These are phyloP conservation scores for Cochlearia excelsa DNA, from an alignment of 345 rosid genomes.

Conservation along the genomic window DNA sequence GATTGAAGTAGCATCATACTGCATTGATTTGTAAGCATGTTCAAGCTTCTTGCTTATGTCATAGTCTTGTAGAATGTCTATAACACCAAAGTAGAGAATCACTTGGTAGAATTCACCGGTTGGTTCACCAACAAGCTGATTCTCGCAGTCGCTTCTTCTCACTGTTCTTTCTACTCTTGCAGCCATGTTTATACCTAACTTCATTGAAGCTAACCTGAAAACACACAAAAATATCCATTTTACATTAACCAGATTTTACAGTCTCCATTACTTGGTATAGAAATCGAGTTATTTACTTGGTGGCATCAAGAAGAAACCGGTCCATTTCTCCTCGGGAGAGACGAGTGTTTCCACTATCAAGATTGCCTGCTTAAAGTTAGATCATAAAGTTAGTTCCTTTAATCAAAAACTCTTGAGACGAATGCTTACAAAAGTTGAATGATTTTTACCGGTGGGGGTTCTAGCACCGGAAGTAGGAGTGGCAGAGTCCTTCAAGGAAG, in stretches of 20 bases:
- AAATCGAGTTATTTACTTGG: constrained; percentile 42
- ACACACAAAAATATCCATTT: too few species aligned
- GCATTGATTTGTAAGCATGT: constrained; percentile 97
- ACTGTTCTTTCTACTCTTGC: constrained; percentile 75
- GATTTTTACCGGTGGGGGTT: constrained; percentile 63
- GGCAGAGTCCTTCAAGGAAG: constrained; percentile 40
- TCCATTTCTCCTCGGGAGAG: constrained; percentile 61
- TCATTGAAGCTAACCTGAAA: constrained; percentile 62
- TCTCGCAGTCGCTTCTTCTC: constrained; percentile 60
- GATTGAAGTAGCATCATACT: constrained; percentile 88
- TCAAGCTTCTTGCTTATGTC: constrained; percentile 99
- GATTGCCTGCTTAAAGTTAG: constrained; percentile 44
- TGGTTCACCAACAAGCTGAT: constrained; percentile 82
- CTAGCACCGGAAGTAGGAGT: constrained; percentile 53
- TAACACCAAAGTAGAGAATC: constrained; percentile 76
- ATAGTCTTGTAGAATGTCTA: constrained; percentile 95
- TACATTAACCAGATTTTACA: neutral
- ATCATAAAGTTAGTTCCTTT: constrained; percentile 22
- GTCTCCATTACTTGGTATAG: too few species aligned
- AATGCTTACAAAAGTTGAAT: too few species aligned
- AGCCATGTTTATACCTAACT: constrained; percentile 72
- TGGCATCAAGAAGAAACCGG: constrained; percentile 52
- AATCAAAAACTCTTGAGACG: neutral
- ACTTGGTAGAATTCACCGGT: constrained; percentile 76
- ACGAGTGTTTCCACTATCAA: constrained; percentile 41